Percentiles rank a stretch among this genome's conserved stretches.
phyloP scores from a whole-genome alignment of 1,139 yeast genomes.

The Debaryomyces fabryi region DNA sequence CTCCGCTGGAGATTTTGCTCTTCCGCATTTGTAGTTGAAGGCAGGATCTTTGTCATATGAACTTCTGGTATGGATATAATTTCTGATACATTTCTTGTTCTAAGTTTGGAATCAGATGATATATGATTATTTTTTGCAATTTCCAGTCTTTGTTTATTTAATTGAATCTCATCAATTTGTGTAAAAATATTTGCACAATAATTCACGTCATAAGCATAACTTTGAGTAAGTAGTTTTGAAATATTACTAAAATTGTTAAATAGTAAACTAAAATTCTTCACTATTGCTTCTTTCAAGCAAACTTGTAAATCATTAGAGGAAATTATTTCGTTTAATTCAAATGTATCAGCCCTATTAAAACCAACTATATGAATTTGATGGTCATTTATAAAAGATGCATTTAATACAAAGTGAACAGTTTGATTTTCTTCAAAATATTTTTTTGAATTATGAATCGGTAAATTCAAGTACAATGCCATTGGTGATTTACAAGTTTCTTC shows the following conservation, averaged over 20 bases:
- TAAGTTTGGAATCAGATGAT: not conserved
- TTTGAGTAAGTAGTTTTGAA: constrained; percentile 26
- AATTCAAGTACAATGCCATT: constrained; percentile 67
- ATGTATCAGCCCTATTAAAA: constrained; percentile 25
- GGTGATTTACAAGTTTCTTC: constrained; percentile 64
- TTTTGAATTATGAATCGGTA: constrained; percentile 26
- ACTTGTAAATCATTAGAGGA: constrained; percentile 24
- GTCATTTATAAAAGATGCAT: constrained; percentile 32
- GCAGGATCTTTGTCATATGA: not conserved
- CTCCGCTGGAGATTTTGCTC: not conserved
- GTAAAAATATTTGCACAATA: constrained; percentile 21
- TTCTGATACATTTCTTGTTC: constrained; percentile 7
- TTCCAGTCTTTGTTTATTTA: not conserved
- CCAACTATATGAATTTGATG: constrained; percentile 33
- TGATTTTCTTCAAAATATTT: constrained; percentile 29
- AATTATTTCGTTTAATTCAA: constrained; percentile 29
- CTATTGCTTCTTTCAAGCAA: constrained; percentile 25
- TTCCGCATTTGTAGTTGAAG: not conserved
- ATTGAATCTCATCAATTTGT: not conserved
- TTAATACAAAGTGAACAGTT: constrained; percentile 29
- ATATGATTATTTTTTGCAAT: not conserved
- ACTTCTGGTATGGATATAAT: constrained; percentile 13
- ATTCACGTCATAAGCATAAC: constrained; percentile 27
- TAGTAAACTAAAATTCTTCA: constrained; percentile 23
- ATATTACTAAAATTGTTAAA: constrained; percentile 26